These are phyloP conservation scores for Plenodomus tracheiphilus DNA, from an alignment of 2,329 filamentous ascomycete genomes.

Conservation along the genomic window DNA sequence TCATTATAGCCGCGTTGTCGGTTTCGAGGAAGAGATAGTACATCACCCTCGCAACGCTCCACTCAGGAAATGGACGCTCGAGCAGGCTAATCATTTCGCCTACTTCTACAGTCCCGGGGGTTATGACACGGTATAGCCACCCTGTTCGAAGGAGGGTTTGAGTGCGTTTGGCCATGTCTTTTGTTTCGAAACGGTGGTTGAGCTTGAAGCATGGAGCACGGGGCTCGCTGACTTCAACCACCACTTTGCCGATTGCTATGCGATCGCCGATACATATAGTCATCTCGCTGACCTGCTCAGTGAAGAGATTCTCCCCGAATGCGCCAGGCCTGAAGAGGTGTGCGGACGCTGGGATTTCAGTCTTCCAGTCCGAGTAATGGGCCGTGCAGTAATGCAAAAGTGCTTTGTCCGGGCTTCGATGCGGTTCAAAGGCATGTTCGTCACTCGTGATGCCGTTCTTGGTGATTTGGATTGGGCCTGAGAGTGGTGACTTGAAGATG, in stretches of 20 bases:
- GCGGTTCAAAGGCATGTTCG: slow-evolving; percentile 64
- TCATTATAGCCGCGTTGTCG: slow-evolving; percentile 54
- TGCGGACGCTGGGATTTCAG: slow-evolving; percentile 56
- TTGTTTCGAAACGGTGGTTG: slow-evolving; percentile 67
- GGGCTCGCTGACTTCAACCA: slow-evolving; percentile 64
- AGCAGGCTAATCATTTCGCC: slow-evolving; percentile 63
- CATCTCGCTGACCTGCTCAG: slow-evolving; percentile 61
- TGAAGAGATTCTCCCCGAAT: slow-evolving; percentile 69
- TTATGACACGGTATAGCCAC: slow-evolving; percentile 67
- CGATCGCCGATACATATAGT: slow-evolving; percentile 69
- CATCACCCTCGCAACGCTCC: slow-evolving; percentile 66
- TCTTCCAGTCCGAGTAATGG: slow-evolving; percentile 61
- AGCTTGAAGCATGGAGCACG: slow-evolving; percentile 70
- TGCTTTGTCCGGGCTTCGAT: slow-evolving; percentile 67
- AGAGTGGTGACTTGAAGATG: slow-evolving; percentile 58
- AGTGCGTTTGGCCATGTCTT: slow-evolving; percentile 63
- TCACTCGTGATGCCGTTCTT: slow-evolving; percentile 60
- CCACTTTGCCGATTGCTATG: slow-evolving; percentile 53
- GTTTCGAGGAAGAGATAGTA: slow-evolving; percentile 63
- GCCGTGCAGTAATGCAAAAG: slow-evolving; percentile 63
- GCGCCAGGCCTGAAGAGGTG: slow-evolving; percentile 60
- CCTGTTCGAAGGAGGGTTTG: slow-evolving; percentile 63
- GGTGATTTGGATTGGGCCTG: slow-evolving; percentile 52
- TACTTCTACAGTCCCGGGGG: slow-evolving; percentile 56
- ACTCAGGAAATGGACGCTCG: slow-evolving; percentile 59